Conservation (phyloP, 2,329 filamentous ascomycete genomes). For the Penicillium palitans region DNA sequence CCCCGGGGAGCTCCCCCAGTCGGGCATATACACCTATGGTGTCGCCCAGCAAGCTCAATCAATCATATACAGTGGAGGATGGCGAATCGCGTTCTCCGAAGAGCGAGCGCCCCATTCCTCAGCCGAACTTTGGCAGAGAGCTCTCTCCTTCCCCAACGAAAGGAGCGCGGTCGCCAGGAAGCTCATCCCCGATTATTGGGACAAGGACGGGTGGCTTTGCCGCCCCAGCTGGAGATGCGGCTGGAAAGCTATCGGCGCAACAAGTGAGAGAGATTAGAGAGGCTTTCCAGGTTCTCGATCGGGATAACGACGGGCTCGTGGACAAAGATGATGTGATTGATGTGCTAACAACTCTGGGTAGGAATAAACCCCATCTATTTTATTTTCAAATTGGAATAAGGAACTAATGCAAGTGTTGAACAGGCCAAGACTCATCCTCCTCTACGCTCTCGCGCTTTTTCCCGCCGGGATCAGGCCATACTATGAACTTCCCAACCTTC, state of each 20-base stretch:
- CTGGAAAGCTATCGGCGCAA: constrained; percentile 65
- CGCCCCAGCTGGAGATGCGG: constrained; percentile 32
- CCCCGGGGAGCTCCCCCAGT: constrained; percentile 50
- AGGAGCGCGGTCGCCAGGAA: constrained; percentile 30
- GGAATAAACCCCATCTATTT: constrained; percentile 4
- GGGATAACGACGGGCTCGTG: constrained; percentile 81
- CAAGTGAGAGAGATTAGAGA: constrained; percentile 87
- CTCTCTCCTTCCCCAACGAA: constrained; percentile 44
- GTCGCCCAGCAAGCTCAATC: constrained; percentile 50
- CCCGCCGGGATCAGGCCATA: constrained; percentile 67
- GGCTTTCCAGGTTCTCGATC: constrained; percentile 89
- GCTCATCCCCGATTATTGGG: constrained; percentile 32
- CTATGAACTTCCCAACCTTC: constrained; percentile 81
- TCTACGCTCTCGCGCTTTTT: constrained; percentile 80
- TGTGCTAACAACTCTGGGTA: constrained; percentile 83
- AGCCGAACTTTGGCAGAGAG: constrained; percentile 40
- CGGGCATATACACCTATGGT: constrained; percentile 45
- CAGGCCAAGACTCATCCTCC: constrained; percentile 71
- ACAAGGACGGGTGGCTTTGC: constrained; percentile 26
- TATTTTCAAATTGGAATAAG: neutral
- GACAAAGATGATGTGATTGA: constrained; percentile 80
- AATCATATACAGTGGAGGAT: constrained; percentile 47
- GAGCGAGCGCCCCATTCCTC: constrained; percentile 31
- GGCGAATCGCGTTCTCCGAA: constrained; percentile 37
- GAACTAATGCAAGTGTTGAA: constrained; percentile 4